A percentile compares a stretch with the other conserved stretches of the same genome.
Evolutionary conservation across 1,284 basidiomycete species (phyloP).

Genomic region (Melampsora americana): DNA sequence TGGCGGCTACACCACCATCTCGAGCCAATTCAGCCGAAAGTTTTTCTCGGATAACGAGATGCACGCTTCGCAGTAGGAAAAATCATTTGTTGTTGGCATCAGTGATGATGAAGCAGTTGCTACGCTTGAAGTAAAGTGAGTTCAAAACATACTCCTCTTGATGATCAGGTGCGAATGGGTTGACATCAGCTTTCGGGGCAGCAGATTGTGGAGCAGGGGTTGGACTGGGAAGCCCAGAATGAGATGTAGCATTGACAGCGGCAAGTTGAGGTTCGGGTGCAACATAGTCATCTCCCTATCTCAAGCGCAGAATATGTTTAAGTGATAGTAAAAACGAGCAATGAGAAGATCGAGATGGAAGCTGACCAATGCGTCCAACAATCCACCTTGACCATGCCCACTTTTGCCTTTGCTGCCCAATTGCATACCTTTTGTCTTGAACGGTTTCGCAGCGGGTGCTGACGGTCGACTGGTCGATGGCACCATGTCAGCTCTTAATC

Average conservation of each 20-base stretch:
- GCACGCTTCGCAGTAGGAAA: slow-evolving; percentile 62
- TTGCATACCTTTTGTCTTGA: slow-evolving; percentile 97
- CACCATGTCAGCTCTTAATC: slow-evolving; percentile 62
- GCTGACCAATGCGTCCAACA: slow-evolving; percentile 77
- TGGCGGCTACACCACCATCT: slow-evolving; percentile 75
- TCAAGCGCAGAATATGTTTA: background rate
- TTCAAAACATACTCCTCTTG: slow-evolving; percentile 27
- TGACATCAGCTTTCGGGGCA: slow-evolving; percentile 10
- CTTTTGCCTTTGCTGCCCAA: slow-evolving; percentile 64
- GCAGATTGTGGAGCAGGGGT: slow-evolving; percentile 3
- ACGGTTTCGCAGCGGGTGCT: slow-evolving; percentile 65
- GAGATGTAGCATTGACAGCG: slow-evolving; percentile 10
- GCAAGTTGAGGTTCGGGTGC: slow-evolving; percentile 29
- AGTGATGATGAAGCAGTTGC: background rate
- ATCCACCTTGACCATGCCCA: slow-evolving; percentile 85
- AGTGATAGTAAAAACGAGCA: background rate
- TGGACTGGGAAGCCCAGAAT: slow-evolving; percentile 2
- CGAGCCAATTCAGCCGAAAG: slow-evolving; percentile 75
- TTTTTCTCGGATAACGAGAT: slow-evolving; percentile 78
- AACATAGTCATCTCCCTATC: slow-evolving; percentile 30
- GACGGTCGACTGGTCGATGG: slow-evolving; percentile 62
- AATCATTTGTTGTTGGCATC: background rate
- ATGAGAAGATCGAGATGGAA: slow-evolving; percentile 26
- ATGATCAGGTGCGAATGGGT: slow-evolving; percentile 41
- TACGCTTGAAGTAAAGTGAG: background rate